phyloP scores from a whole-genome alignment of 768 basidiomycete genomes.

The Phylloporus arenicola region DNA sequence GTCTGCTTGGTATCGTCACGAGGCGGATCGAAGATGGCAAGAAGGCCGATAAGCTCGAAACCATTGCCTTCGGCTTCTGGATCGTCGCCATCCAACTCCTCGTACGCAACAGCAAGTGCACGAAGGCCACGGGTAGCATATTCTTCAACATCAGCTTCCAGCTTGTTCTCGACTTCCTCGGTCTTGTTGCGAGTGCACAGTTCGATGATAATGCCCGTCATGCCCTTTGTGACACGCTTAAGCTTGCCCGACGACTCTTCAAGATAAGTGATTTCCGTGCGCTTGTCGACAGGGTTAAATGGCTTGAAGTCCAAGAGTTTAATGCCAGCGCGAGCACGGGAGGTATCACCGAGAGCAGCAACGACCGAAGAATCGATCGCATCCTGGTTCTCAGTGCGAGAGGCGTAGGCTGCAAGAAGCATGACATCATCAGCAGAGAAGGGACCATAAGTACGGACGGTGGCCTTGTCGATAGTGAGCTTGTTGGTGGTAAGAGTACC shows the following conservation, averaged over 20 bases:
- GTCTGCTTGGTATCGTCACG: conserved; percentile 99
- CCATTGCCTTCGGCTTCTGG: conserved; percentile 88
- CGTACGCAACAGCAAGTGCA: conserved; percentile 89
- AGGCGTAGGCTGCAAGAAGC: conserved; percentile 91
- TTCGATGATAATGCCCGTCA: conserved; percentile 98
- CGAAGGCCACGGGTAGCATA: conserved; percentile 95
- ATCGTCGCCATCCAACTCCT: conserved; percentile 84
- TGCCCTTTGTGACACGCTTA: conserved; percentile 99
- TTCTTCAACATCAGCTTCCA: conserved; percentile 95
- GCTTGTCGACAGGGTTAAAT: conserved; percentile 99
- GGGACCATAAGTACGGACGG: conserved; percentile 85
- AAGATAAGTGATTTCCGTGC: conserved; percentile 96
- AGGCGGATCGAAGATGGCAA: conserved; percentile 97
- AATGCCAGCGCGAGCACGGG: conserved; percentile 83
- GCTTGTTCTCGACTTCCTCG: conserved; percentile 80
- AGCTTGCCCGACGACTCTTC: conserved; percentile 93
- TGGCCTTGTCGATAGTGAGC: conserved; percentile 91
- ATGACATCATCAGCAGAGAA: conserved; percentile 89
- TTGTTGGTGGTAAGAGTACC: conserved; percentile 99
- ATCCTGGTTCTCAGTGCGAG: conserved; percentile 98
- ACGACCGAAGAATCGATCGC: conserved; percentile 92
- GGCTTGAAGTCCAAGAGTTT: conserved; percentile 98
- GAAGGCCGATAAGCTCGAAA: conserved; percentile 94
- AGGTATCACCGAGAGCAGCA: conserved; percentile 63
- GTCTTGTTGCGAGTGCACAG: conserved; percentile 98